Base-by-base conservation (phyloP, 108 stramenopile genomes). In the Fistulifera solaris region DNA sequence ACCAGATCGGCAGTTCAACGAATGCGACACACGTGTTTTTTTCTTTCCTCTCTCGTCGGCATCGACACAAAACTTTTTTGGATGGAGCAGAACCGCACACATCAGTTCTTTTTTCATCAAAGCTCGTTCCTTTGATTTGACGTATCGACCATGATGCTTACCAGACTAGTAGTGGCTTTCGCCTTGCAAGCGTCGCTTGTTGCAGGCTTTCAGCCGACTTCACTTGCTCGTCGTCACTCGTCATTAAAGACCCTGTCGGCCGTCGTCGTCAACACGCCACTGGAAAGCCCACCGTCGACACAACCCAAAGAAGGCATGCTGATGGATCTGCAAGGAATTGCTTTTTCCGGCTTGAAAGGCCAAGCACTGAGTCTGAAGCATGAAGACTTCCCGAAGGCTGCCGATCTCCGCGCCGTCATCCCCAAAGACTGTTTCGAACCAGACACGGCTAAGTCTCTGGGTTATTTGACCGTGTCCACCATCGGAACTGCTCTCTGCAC, bases 401-500 rank as follows among this genome's bases (percentile, higher is more conserved):
- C 14, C 16, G 66, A 78, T 40, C 46, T 89, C 7, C 62, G 70
- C 12, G 78, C 59, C 31, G 77, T 81, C 55, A 90, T 98, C 50
- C 95, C 97, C 13, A 68, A 58, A 27, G 94, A 96, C 49, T 94
- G 93, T 68, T 98, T 96, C 62, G 82, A 95, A 67, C 77, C 75
- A 1, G 84, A 89, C 45, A 89, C 88, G 14, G 56, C 58, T 25
- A 82, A 62, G 39, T 79, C 77, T 23, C 46, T 89, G 42, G 74
- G 74, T 50, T 89, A 95, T 54, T 60, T 81, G 22, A 66, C 87
- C 23, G 72, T 90, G 11, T 88, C 77, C 24, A 74, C 89, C 14
- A 53, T 86, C 22, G 62, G 66, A 11, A 94, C 95, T 27, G 72
- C 87, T 10, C 38, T 81, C 22, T 78, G 77, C 68, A 91, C 93